Evolutionary conservation across 345 rosid genomes (phyloP), one percentile per base, ranked within the genome.

Genomic region (Lepidium didymum): DNA sequence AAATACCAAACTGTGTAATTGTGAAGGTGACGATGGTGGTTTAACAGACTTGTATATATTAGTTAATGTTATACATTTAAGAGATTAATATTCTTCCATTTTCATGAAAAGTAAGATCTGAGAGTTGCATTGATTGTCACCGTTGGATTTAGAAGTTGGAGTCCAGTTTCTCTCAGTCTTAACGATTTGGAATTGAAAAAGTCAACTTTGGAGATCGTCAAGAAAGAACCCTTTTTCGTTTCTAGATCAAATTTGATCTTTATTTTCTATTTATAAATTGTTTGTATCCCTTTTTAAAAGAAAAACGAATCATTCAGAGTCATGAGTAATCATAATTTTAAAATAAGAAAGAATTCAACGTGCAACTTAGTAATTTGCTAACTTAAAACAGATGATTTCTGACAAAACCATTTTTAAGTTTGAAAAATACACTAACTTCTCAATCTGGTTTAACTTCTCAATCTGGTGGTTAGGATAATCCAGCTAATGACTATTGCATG

Each of bases 171-270:
- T 51, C 10, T 41, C 41, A 47, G 54, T 57, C 38, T 49, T 33
- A 41, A 41, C 53, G 49, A 58, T 43, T 57, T 43, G 10, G 71
- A 61, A 34, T 67, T 67, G 43, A n/a, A 56, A 58, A 59, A 60
- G 78, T 74, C 78, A 74, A 68, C 74, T 74, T 67, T 68, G 69
- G 53, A 61, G 67, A 21, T 73, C 56, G 67, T 7, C 46, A 51
- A 41, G 44, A 51, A 41, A 58, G 58, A 66, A 4, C 18, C 38
- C 45, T 66, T 66, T 73, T 50, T 51, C 51, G 6, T 40, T 55
- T 66, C 46, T 65, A 47, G 36, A 56, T 65, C 67, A 34, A 55
- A 16, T 70, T 69, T 49, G 15, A 8, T 40, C 43, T 29, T 8
- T 50, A n/a, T 13, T 36, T 64, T 52, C 14, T 69, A 4, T 60